A percentile compares a stretch with the other conserved stretches of the same genome.
Conservation (phyloP, 2,329 filamentous ascomycete species). For the Ophiostoma sp. region DNA sequence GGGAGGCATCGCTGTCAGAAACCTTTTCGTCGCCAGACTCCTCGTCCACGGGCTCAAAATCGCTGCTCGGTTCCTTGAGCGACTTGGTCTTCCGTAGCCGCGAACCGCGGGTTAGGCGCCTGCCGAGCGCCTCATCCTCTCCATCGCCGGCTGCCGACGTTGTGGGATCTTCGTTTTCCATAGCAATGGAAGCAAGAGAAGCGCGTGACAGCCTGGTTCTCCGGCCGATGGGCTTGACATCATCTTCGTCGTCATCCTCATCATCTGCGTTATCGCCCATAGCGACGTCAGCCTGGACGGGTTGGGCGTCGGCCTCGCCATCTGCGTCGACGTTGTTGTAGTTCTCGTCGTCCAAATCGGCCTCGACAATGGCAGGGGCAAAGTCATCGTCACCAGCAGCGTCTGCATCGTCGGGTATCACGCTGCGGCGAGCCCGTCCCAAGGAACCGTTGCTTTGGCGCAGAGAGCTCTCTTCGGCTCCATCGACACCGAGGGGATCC, state of each 20-base stretch:
- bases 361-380: slow-evolving; percentile 16
- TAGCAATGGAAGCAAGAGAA: slow-evolving; percentile 10
- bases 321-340: slow-evolving; percentile 30
- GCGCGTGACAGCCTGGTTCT: slow-evolving; percentile 28
- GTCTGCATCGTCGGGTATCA: slow-evolving; percentile 32
- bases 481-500: neutral
- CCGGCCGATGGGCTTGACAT: slow-evolving; percentile 38
- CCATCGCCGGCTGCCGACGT: slow-evolving; percentile 28
- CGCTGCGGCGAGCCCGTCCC: slow-evolving; percentile 5
- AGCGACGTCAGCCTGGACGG: slow-evolving; percentile 1
- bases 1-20: slow-evolving; percentile 33
- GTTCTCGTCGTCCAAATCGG: slow-evolving; percentile 27
- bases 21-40: slow-evolving; percentile 52
- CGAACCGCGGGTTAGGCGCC: slow-evolving; percentile 46
- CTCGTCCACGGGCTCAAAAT: slow-evolving; percentile 54
- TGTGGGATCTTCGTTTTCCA: slow-evolving; percentile 21
- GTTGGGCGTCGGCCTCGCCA: slow-evolving; percentile 9
- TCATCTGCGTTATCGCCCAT: slow-evolving; percentile 22
- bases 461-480: neutral
- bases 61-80: slow-evolving; percentile 51
- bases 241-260: slow-evolving; percentile 36
- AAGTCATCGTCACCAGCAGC: slow-evolving; percentile 29
- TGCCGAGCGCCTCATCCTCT: slow-evolving; percentile 37
- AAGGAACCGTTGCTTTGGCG: neutral
- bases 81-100: slow-evolving; percentile 42